These are phyloP conservation scores for Neospora caninum DNA, from an alignment of 169 alveolate genomes.

Conservation along the genomic window DNA sequence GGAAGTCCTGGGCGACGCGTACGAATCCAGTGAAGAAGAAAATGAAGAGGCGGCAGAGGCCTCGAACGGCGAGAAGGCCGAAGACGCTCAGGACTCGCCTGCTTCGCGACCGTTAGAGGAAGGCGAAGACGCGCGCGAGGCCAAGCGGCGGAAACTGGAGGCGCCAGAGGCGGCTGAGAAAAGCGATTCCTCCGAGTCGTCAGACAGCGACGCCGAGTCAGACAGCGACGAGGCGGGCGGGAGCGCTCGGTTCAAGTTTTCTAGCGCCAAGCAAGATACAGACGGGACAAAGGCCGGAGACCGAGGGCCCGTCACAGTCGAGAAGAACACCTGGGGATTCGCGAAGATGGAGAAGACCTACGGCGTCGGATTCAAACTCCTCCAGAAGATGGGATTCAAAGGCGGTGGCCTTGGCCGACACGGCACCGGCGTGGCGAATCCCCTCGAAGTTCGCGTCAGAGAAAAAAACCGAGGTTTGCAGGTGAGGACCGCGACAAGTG, in stretches of 20 bases:
- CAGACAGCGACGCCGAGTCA: neutral
- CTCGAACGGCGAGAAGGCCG: neutral
- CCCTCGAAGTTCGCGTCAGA: constrained; percentile 67
- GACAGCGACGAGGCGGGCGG: neutral
- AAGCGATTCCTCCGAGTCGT: neutral
- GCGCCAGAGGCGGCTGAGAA: neutral
- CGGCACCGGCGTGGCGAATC: constrained; percentile 69
- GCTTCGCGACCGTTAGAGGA: neutral
- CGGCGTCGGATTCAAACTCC: constrained; percentile 68
- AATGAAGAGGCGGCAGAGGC: neutral
- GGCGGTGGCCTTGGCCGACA: constrained; percentile 71
- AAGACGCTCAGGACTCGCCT: neutral
- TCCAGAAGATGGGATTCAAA: constrained; percentile 69
- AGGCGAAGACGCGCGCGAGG: neutral
- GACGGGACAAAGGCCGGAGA: neutral
- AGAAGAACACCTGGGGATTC: constrained; percentile 47
- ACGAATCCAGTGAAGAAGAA: constrained; percentile 30
- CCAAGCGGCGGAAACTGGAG: neutral
- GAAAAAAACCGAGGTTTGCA: constrained; percentile 64
- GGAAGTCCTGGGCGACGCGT: constrained; percentile 32
- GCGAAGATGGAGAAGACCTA: constrained; percentile 51
- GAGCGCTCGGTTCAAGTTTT: neutral
- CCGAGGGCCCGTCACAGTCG: neutral
- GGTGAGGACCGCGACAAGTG: neutral
- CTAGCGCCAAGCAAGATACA: neutral